phyloP scores from a whole-genome alignment of 805 yeast species.

The Lipomyces starkeyi region DNA sequence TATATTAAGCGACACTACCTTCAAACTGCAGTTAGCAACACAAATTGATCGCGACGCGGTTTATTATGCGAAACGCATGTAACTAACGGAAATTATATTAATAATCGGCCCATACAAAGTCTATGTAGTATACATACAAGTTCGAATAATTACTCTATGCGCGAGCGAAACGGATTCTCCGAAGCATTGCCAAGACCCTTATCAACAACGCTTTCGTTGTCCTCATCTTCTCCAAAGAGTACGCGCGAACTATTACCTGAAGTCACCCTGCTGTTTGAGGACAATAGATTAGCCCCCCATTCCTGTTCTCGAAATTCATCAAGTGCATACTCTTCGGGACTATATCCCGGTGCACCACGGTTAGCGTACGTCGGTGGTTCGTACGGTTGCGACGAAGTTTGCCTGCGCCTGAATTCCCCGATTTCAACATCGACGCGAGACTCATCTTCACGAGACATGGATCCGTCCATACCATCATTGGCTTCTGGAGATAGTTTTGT shows the following conservation, averaged over 20 bases:
- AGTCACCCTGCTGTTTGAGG: neutral
- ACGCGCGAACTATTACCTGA: neutral
- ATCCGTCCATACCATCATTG: neutral
- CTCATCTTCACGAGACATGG: neutral
- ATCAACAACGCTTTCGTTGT: neutral
- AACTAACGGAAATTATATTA: too few species aligned
- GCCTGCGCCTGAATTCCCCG: constrained; percentile 12
- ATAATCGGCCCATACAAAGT: neutral
- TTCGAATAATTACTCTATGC: neutral
- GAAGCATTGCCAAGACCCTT: neutral
- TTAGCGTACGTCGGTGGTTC: too few species aligned
- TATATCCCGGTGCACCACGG: neutral
- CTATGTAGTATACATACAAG: neutral
- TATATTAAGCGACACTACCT: too few species aligned
- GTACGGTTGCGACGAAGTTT: neutral
- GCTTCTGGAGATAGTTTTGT: constrained; percentile 16
- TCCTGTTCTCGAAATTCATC: neutral
- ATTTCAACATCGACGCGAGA: neutral
- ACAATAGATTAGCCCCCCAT: constrained; percentile 5
- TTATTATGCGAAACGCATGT: too few species aligned
- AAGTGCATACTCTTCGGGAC: constrained; percentile 5
- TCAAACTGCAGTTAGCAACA: too few species aligned
- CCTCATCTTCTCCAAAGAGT: neutral
- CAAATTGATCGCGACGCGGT: too few species aligned
- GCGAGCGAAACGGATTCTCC: neutral